Conservation (phyloP, 257 asterid genomes). For the Thymus mandschuricus region DNA sequence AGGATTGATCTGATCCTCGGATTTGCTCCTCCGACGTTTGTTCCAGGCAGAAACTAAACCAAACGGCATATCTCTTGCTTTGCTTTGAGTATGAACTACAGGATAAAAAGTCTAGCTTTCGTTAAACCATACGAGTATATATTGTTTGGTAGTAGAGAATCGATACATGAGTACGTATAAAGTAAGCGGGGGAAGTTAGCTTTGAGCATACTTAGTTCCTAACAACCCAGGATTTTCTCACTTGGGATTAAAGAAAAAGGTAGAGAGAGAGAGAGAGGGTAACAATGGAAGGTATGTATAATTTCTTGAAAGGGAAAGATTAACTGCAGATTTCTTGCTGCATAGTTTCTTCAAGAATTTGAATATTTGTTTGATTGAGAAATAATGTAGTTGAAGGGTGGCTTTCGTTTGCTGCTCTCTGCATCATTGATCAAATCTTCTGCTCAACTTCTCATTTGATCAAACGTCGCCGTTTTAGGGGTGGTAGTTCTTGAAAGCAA, state of each 20-base stretch:
- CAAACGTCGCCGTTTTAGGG: background rate
- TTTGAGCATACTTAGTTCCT: constrained; percentile 46
- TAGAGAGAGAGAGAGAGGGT: constrained; percentile 20
- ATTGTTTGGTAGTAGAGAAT: constrained; percentile 50
- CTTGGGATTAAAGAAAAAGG: constrained; percentile 72
- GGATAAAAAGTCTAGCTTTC: no score
- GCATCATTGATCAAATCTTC: constrained; percentile 1
- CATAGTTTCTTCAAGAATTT: constrained; percentile 20
- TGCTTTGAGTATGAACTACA: background rate
- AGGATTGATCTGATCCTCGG: constrained; percentile 77
- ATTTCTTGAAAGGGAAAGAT: constrained; percentile 67
- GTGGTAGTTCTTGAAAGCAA: constrained; percentile 27
- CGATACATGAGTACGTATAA: constrained; percentile 65
- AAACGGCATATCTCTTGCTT: constrained; percentile 66
- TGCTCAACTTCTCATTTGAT: constrained; percentile 27
- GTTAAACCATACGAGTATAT: constrained; percentile 6
- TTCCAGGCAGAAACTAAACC: constrained; percentile 96
- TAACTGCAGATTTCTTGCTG: constrained; percentile 48
- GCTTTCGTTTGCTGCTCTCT: constrained; percentile 44
- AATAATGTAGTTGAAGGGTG: constrained; percentile 50
- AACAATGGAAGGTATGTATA: constrained; percentile 9
- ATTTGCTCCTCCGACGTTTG: constrained; percentile 92
- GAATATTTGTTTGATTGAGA: constrained; percentile 22
- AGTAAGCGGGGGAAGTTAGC: constrained; percentile 60
- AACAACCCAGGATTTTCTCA: constrained; percentile 67